Conservation (phyloP, 2,329 filamentous ascomycete species). For the Stachybotrys chartarum region DNA sequence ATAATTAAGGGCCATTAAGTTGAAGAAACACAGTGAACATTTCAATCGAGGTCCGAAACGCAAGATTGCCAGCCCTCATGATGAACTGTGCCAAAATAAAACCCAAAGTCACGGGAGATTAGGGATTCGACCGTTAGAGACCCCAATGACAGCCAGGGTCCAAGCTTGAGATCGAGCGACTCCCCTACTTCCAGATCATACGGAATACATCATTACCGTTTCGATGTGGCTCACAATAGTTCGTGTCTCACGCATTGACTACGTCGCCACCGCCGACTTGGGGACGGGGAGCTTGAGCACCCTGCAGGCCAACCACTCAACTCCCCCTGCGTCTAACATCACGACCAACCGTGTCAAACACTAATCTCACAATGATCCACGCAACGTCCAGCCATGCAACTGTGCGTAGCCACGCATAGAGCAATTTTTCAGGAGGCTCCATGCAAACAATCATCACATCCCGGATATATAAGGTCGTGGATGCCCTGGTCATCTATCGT, state of each 20-base stretch:
- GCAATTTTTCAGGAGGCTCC: too few species aligned
- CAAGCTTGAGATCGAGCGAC: too few species aligned
- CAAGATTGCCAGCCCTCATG: too few species aligned
- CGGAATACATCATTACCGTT: not conserved
- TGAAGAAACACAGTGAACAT: too few species aligned
- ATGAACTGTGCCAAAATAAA: too few species aligned
- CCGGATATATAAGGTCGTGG: not conserved
- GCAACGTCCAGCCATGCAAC: constrained; percentile 1
- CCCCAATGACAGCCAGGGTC: too few species aligned
- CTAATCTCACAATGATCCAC: not conserved
- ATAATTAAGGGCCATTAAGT: too few species aligned
- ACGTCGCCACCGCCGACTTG: not conserved
- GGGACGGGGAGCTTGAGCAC: not conserved
- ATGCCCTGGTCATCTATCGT: not conserved
- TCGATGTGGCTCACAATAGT: not conserved
- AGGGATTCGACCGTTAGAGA: too few species aligned
- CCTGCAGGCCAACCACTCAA: not conserved
- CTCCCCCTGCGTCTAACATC: not conserved
- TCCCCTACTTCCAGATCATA: not conserved
- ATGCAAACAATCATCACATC: too few species aligned
- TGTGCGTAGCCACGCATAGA: not conserved
- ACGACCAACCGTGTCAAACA: not conserved
- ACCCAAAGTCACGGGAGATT: too few species aligned
- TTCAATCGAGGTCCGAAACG: too few species aligned
- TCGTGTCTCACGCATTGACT: not conserved